Conservation (phyloP, 2,329 filamentous ascomycete genomes). For the Magnaporthiopsis poae region DNA sequence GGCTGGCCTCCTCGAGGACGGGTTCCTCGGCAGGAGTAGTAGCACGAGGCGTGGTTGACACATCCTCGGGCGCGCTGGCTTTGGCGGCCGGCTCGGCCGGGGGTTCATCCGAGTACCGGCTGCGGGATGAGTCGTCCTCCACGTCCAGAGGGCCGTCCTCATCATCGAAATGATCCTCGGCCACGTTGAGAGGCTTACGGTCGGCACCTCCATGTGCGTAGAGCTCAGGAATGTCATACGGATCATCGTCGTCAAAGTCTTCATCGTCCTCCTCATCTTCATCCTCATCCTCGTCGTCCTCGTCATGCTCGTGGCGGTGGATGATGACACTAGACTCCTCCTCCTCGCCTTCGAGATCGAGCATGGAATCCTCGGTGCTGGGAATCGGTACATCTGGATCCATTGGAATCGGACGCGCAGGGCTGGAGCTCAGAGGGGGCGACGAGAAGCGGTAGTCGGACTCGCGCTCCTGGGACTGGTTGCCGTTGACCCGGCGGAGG, state of each 20-base stretch:
- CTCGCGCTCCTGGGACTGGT: constrained; percentile 42
- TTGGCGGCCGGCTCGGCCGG: constrained; percentile 12
- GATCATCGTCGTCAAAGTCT: constrained; percentile 50
- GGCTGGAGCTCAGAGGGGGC: constrained; percentile 47
- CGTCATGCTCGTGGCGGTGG: constrained; percentile 34
- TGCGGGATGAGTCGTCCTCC: constrained; percentile 42
- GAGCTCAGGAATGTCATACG: constrained; percentile 59
- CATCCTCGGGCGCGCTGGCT: constrained; percentile 29
- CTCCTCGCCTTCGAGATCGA: constrained; percentile 21
- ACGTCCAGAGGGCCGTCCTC: constrained; percentile 21
- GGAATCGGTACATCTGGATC: constrained; percentile 88
- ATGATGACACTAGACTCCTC: constrained; percentile 54
- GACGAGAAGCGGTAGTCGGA: constrained; percentile 58
- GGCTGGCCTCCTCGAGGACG: constrained; percentile 12
- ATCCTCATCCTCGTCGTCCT: neutral
- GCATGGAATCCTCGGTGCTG: constrained; percentile 63
- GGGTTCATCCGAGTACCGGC: constrained; percentile 44
- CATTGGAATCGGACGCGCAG: constrained; percentile 45
- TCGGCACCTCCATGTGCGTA: constrained; percentile 45
- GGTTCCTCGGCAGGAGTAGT: constrained; percentile 27
- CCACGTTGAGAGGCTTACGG: neutral
- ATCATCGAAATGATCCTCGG: constrained; percentile 12
- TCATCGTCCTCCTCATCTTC: constrained; percentile 35
- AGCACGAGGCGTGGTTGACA: constrained; percentile 40
- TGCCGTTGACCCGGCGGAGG: constrained; percentile 71